Conservation (phyloP, 1,284 basidiomycete genomes). For the Ceratorhiza oryzae-sativae region DNA sequence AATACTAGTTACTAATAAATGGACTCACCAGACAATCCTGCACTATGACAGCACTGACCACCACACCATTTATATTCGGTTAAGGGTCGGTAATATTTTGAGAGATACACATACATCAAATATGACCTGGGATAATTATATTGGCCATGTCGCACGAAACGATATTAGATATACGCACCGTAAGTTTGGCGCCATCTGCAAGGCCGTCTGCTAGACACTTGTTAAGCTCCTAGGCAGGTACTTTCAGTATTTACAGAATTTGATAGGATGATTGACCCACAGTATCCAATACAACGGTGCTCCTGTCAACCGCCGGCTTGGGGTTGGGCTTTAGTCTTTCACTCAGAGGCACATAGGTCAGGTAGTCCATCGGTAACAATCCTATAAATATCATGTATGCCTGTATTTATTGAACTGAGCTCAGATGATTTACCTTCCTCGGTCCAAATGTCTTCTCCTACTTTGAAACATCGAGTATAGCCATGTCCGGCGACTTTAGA, state of each 20-base stretch:
- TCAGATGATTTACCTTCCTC: not conserved
- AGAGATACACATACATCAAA: slow-evolving; percentile 14
- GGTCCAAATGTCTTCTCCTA: not conserved
- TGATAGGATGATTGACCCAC: too few species aligned
- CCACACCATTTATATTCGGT: not conserved
- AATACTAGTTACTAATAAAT: not conserved
- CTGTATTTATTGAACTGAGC: not conserved
- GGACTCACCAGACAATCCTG: slow-evolving; percentile 10
- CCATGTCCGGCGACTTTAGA: slow-evolving; percentile 29
- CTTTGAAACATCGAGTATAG: not conserved
- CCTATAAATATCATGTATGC: not conserved
- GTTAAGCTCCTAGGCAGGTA: slow-evolving; percentile 5
- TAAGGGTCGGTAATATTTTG: not conserved
- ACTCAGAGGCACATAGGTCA: not conserved
- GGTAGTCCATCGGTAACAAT: slow-evolving; percentile 19
- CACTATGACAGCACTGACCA: slow-evolving; percentile 24
- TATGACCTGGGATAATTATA: slow-evolving; percentile 7
- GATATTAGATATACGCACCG: not conserved
- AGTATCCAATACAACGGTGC: slow-evolving; percentile 15
- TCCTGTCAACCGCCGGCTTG: not conserved
- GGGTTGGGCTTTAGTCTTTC: not conserved
- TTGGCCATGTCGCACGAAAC: not conserved
- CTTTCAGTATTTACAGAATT: not conserved
- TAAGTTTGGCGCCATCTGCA: slow-evolving; percentile 13
- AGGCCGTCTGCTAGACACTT: not conserved